Evolutionary conservation across 2,329 filamentous ascomycete species (phyloP).

Genomic region (Fusarium sp.): DNA sequence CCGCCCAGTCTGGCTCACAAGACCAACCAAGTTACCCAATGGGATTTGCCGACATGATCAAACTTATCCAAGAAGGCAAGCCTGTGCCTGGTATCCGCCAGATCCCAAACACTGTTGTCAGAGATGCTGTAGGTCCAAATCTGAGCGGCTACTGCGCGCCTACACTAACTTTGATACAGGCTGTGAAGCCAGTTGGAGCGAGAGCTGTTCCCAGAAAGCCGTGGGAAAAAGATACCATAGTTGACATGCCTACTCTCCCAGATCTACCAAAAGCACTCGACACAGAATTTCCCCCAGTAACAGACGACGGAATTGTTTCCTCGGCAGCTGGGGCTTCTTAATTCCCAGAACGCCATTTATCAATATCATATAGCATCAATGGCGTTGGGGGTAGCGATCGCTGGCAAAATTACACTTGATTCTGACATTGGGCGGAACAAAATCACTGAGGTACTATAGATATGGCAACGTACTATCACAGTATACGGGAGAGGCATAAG

Average conservation of each 20-base stretch:
- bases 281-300: slow-evolving; percentile 48
- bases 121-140: slow-evolving; percentile 67
- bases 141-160: background rate
- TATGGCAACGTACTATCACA: background rate
- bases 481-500: background rate
- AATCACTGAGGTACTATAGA: background rate
- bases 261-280: slow-evolving; percentile 44
- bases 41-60: slow-evolving; percentile 85
- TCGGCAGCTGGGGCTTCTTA: slow-evolving; percentile 3
- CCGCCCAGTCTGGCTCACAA: slow-evolving; percentile 29
- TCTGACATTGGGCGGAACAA: background rate
- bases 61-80: slow-evolving; percentile 82
- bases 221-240: slow-evolving; percentile 74
- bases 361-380: slow-evolving; percentile 5
- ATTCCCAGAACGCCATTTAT: background rate
- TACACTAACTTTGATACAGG: slow-evolving; percentile 44
- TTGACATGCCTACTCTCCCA: slow-evolving; percentile 24
- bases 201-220: slow-evolving; percentile 67
- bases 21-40: slow-evolving; percentile 78
- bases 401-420: background rate
- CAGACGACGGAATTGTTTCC: slow-evolving; percentile 17
- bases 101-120: slow-evolving; percentile 81
- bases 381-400: slow-evolving; percentile 11
- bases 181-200: slow-evolving; percentile 59
- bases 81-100: slow-evolving; percentile 88